Evolutionary conservation across 2,329 filamentous ascomycete species (phyloP).

Genomic region (Sclerotinia sclerotiorum): DNA sequence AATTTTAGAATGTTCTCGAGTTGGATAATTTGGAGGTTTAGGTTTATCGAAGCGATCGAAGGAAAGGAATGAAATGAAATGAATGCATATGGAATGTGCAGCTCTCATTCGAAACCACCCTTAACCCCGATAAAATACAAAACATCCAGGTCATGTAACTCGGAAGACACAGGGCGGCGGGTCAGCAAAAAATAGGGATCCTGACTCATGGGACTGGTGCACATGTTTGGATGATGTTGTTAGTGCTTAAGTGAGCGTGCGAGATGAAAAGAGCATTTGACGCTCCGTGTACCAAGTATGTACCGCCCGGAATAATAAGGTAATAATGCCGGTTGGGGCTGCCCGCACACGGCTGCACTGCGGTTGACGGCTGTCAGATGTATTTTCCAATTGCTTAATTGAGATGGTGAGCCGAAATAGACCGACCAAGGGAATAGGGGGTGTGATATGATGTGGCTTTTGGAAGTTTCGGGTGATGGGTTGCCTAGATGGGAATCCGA

Average conservation of each 20-base stretch:
- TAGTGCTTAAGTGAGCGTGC: not conserved
- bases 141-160: too few relatives aligned
- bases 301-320: constrained; percentile 13
- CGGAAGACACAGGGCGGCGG: not conserved
- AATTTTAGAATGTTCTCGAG: not conserved
- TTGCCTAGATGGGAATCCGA: not conserved
- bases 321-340: constrained; percentile 14
- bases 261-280: constrained; percentile 13
- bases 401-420: constrained; percentile 11
- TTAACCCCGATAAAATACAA: not conserved
- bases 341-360: constrained; percentile 15
- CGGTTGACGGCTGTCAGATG: constrained; percentile 18
- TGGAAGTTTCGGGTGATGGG: not conserved
- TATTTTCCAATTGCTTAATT: not conserved
- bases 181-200: not conserved
- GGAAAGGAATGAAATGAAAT: not conserved
- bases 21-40: not conserved
- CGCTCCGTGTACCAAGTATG: constrained; percentile 1
- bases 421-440: constrained; percentile 16
- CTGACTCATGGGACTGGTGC: not conserved
- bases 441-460: constrained; percentile 12
- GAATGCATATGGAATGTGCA: too few relatives aligned
- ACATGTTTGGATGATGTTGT: not conserved
- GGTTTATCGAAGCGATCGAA: not conserved
- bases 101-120: not conserved